These are phyloP conservation scores for Fusarium buharicum DNA, from an alignment of 2,329 filamentous ascomycete species.

Conservation along the genomic window DNA sequence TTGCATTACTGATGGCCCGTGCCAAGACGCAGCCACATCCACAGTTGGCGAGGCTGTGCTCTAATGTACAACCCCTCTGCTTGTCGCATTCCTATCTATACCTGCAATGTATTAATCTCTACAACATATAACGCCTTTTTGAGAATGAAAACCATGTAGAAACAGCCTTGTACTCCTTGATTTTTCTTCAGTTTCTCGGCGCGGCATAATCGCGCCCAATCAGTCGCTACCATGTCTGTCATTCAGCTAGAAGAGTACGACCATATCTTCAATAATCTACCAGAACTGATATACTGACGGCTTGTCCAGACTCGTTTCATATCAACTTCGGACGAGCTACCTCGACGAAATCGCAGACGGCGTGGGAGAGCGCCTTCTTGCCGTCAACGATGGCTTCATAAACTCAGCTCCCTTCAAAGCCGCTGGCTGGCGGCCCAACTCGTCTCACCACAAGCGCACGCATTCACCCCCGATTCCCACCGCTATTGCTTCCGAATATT, in stretches of 20 bases:
- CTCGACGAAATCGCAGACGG: conserved; percentile 83
- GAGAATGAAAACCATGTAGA: conserved; percentile 35
- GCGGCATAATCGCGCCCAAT: conserved; percentile 11
- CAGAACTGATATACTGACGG: conserved; percentile 33
- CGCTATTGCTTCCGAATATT: conserved; percentile 84
- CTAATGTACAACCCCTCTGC: conserved; percentile 24
- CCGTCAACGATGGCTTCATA: conserved; percentile 80
- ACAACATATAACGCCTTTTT: neutral
- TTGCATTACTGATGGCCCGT: conserved; percentile 17
- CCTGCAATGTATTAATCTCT: conserved; percentile 8
- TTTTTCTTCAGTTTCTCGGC: neutral
- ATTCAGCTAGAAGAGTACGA: conserved; percentile 54
- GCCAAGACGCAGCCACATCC: conserved; percentile 36
- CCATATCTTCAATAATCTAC: neutral
- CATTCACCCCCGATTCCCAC: conserved; percentile 89
- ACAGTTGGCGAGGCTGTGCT: conserved; percentile 36
- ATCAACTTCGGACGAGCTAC: conserved; percentile 83
- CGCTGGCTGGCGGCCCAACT: conserved; percentile 80
- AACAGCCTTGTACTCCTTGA: neutral
- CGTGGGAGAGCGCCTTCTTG: conserved; percentile 85
- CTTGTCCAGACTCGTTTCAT: conserved; percentile 75
- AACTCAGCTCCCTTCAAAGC: conserved; percentile 85
- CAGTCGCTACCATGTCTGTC: conserved; percentile 49
- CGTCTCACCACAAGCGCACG: conserved; percentile 80
- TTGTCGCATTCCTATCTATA: conserved; percentile 14